These are phyloP conservation scores for Diaporthe sp. DNA, from an alignment of 2,329 filamentous ascomycete species.

Conservation along the genomic window DNA sequence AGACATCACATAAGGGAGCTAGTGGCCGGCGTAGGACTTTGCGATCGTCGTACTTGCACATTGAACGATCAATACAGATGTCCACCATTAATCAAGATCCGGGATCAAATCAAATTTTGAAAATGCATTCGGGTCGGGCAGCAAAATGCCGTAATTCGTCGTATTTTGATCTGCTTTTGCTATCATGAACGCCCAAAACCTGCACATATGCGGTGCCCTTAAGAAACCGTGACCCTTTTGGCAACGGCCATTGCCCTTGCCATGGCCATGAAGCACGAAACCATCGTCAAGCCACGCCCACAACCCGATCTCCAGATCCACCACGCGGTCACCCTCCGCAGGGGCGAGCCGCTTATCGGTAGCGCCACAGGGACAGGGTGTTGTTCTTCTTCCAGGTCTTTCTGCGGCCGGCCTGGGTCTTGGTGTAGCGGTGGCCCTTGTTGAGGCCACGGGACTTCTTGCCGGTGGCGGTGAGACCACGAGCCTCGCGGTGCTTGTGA, in stretches of 20 bases:
- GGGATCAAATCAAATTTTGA: background rate
- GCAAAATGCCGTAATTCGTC: slow-evolving; percentile 36
- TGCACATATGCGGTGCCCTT: slow-evolving; percentile 35
- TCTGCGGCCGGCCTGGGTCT: slow-evolving; percentile 95
- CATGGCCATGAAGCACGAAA: slow-evolving; percentile 32
- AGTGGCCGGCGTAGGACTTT: background rate
- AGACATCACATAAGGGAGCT: background rate
- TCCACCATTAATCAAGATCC: background rate
- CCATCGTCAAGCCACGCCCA: slow-evolving; percentile 29
- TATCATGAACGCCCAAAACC: slow-evolving; percentile 37
- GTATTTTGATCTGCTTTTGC: slow-evolving; percentile 36
- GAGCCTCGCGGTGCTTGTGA: slow-evolving; percentile 99
- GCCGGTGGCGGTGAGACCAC: slow-evolving; percentile 97
- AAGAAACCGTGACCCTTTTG: slow-evolving; percentile 33
- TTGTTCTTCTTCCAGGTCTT: slow-evolving; percentile 99
- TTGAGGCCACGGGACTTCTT: slow-evolving; percentile 99
- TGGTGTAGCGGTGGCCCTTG: slow-evolving; percentile 99
- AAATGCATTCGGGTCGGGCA: slow-evolving; percentile 33
- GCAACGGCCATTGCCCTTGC: slow-evolving; percentile 29
- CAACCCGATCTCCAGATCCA: slow-evolving; percentile 16
- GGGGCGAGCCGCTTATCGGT: slow-evolving; percentile 73
- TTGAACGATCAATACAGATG: background rate
- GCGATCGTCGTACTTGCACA: background rate
- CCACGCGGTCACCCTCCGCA: slow-evolving; percentile 25
- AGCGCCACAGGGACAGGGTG: slow-evolving; percentile 98